These are phyloP conservation scores for Cryptosporidium sp. DNA, from an alignment of 169 alveolate species.

Conservation along the genomic window DNA sequence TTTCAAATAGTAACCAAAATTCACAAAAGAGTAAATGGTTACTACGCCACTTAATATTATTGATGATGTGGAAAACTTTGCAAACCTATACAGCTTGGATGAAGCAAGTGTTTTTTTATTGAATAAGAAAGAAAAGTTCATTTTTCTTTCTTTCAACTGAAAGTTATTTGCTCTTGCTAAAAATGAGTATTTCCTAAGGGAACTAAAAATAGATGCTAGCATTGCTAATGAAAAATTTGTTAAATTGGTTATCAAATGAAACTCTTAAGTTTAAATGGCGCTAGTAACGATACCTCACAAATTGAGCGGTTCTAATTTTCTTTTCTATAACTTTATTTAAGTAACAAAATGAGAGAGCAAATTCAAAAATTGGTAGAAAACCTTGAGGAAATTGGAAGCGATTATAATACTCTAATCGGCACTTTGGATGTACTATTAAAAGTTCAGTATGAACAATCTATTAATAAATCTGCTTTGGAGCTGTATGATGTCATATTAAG, in stretches of 20 bases:
- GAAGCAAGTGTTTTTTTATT: neutral
- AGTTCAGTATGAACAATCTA: neutral
- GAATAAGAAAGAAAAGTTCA: neutral
- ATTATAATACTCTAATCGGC: neutral
- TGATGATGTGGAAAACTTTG: constrained; percentile 33
- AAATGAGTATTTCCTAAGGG: neutral
- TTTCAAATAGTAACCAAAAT: constrained; percentile 55
- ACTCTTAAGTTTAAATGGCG: neutral
- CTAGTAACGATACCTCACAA: constrained; percentile 59
- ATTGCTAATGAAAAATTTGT: neutral
- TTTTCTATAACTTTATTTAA: neutral
- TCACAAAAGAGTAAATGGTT: constrained; percentile 24
- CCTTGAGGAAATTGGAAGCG: constrained; percentile 6
- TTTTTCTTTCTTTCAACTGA: neutral
- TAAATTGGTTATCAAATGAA: neutral
- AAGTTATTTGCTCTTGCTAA: neutral
- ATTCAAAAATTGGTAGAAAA: constrained; percentile 14
- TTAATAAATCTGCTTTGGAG: neutral
- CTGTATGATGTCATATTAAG: constrained; percentile 16
- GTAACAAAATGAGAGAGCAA: constrained; percentile 23
- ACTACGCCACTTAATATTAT: neutral
- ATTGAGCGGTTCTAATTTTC: neutral
- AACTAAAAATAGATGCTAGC: neutral
- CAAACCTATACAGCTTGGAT: constrained; percentile 5
- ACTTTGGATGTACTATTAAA: constrained; percentile 16